Evolutionary conservation across 2,329 filamentous ascomycete species (phyloP).

Genomic region (Ophiosphaerella herpotricha): DNA sequence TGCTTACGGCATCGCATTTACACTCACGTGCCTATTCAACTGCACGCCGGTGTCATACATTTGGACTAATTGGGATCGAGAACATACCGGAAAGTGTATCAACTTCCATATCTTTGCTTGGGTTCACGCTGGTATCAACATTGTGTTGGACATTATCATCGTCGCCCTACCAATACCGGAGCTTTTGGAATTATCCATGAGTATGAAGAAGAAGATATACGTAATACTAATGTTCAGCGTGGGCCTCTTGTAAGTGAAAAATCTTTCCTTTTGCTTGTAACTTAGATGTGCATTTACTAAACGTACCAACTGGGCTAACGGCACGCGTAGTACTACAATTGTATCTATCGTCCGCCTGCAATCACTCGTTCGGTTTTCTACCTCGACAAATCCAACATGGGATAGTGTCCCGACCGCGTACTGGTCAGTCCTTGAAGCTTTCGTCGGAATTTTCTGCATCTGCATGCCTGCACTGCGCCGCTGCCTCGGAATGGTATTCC

Average conservation of each 20-base stretch:
- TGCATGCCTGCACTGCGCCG: constrained; percentile 23
- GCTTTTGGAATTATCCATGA: constrained; percentile 23
- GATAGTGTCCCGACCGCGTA: constrained; percentile 28
- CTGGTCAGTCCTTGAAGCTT: constrained; percentile 21
- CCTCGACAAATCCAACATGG: constrained; percentile 45
- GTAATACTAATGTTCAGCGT: constrained; percentile 40
- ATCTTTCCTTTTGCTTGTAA: background rate
- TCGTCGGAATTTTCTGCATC: constrained; percentile 21
- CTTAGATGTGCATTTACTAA: no score
- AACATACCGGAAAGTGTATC: constrained; percentile 29
- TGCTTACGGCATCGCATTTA: constrained; percentile 23
- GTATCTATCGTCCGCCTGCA: constrained; percentile 49
- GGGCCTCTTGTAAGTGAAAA: constrained; percentile 41
- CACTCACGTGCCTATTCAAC: constrained; percentile 22
- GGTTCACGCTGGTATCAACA: constrained; percentile 16
- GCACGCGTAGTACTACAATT: constrained; percentile 30
- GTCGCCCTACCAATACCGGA: constrained; percentile 21
- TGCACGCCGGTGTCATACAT: constrained; percentile 22
- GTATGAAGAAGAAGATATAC: constrained; percentile 30
- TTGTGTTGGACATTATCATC: constrained; percentile 21
- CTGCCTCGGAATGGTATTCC: constrained; percentile 37
- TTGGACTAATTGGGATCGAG: constrained; percentile 28
- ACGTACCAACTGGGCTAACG: background rate
- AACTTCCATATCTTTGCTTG: constrained; percentile 20
- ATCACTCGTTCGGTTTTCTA: constrained; percentile 48